phyloP scores from a whole-genome alignment of 306 rosid species.

The Lupinus albus region DNA sequence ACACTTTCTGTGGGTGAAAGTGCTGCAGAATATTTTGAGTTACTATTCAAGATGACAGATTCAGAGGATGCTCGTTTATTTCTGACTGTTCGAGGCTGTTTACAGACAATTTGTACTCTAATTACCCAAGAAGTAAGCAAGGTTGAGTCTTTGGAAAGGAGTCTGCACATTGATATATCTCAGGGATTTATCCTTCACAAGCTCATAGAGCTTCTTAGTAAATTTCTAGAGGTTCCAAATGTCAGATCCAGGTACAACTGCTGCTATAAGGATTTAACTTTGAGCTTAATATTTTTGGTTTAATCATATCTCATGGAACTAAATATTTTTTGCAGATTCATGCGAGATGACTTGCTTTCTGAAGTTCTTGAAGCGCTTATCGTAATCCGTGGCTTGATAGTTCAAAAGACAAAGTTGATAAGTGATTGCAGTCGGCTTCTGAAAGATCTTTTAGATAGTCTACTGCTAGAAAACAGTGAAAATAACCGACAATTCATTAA shows the following conservation, averaged over 20 bases:
- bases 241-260: constrained; percentile 78
- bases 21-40: constrained; percentile 96
- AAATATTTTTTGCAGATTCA: constrained; percentile 66
- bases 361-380: constrained; percentile 97
- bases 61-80: constrained; percentile 94
- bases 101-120: constrained; percentile 74
- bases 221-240: constrained; percentile 87
- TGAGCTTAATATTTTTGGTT: constrained; percentile 13
- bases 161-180: constrained; percentile 90
- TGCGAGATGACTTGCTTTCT: constrained; percentile 80
- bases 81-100: constrained; percentile 85
- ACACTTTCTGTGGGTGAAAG: constrained; percentile 92
- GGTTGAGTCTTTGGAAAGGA: constrained; percentile 91
- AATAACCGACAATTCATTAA: constrained; percentile 91
- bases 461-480: constrained; percentile 84
- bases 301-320: constrained; percentile 11
- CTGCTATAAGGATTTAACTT: constrained; percentile 38
- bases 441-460: constrained; percentile 89
- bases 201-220: constrained; percentile 94
- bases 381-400: constrained; percentile 91
- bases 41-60: constrained; percentile 90
- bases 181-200: constrained; percentile 98
- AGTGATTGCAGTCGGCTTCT: constrained; percentile 95
- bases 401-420: constrained; percentile 96
- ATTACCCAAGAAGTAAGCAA: constrained; percentile 83